Base-by-base conservation (phyloP, 2,329 filamentous ascomycete species). In the Alternaria brassicicola region DNA sequence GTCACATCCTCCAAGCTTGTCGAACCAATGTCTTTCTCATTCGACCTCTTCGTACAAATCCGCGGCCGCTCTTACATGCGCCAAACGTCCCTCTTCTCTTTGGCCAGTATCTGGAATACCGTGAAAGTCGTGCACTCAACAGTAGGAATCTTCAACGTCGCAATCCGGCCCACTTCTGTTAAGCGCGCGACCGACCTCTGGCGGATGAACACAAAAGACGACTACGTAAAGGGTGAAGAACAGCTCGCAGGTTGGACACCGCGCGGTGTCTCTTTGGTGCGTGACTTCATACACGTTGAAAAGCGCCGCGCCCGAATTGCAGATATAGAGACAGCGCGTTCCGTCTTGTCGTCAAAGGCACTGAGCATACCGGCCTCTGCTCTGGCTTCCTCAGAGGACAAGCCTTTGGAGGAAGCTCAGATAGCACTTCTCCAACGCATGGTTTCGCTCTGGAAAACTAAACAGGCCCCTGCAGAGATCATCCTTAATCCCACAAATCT, bases 221-320 rank as follows among this genome's bases (percentile, higher is more conserved):
- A 96, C 75, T 98, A 97, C 73, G 91, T 99, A 69, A 97, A 97
- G 76, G 95, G 95, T 54, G 93, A 99, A 78, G 95, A 99, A 76
- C 85, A 89, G 47, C 82, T 99, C 36, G 88, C 84, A 2, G 88
- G 88, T 55, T 99, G 95, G 95, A 88, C 89, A 7, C 94, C 95
- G 2, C 86, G 95, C 39, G 93, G 95, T 33, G 91, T 98, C 3
- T 96, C 92, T 0, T 81, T 99, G 0, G 89, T 99, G n/a, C 87
- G 88, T 57, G 95, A 99, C 77, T 97, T 89, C 70, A 89, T 97
- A 53, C 79, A 84, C 10, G 85, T 90, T 6, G 88, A 88, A 59
- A 92, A 91, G 78, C 89, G 90, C 72, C 88, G 88, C 67, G 83
- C 85, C 57, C 88, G 93, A 15, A 84, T 90, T 26, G 87, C 89